Conservation (phyloP, 495 filamentous ascomycete genomes). For the Daldinia caldariorum region DNA sequence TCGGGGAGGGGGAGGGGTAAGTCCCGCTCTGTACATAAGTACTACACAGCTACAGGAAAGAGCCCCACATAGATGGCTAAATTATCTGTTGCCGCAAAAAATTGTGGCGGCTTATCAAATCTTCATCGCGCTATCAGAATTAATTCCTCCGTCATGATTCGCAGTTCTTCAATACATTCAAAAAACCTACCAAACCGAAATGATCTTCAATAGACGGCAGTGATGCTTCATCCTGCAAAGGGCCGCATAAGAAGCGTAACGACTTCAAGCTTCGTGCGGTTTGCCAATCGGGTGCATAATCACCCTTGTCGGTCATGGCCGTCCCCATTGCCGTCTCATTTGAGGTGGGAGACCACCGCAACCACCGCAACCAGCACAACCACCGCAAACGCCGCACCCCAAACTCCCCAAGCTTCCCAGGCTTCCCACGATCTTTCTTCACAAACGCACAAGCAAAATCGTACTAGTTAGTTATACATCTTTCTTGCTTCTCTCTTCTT, state of each 20-base stretch:
- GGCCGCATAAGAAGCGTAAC: constrained; percentile 51
- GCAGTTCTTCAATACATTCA: constrained; percentile 11
- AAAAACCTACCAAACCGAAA: constrained; percentile 27
- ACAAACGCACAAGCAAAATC: constrained; percentile 41
- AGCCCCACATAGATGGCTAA: not conserved
- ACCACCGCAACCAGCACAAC: constrained; percentile 10
- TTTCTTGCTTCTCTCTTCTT: not conserved
- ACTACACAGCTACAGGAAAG: too few species aligned
- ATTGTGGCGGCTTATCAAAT: constrained; percentile 20
- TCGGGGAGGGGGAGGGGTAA: not conserved
- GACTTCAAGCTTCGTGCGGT: constrained; percentile 53
- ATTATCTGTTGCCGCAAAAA: not conserved
- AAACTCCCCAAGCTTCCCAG: constrained; percentile 16
- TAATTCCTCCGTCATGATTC: constrained; percentile 35
- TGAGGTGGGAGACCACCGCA: constrained; percentile 53
- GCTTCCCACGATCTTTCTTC: constrained; percentile 29
- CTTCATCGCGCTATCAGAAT: constrained; percentile 27
- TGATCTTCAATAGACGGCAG: constrained; percentile 40
- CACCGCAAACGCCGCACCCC: constrained; percentile 1
- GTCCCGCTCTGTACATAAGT: too few species aligned
- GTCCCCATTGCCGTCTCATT: constrained; percentile 31
- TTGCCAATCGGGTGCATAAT: constrained; percentile 47
- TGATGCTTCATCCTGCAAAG: constrained; percentile 54
- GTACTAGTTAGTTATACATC: constrained; percentile 47
- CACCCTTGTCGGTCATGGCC: constrained; percentile 36